Conservation (phyloP, 164 flowering plant genomes). For the Vitis labrusca region DNA sequence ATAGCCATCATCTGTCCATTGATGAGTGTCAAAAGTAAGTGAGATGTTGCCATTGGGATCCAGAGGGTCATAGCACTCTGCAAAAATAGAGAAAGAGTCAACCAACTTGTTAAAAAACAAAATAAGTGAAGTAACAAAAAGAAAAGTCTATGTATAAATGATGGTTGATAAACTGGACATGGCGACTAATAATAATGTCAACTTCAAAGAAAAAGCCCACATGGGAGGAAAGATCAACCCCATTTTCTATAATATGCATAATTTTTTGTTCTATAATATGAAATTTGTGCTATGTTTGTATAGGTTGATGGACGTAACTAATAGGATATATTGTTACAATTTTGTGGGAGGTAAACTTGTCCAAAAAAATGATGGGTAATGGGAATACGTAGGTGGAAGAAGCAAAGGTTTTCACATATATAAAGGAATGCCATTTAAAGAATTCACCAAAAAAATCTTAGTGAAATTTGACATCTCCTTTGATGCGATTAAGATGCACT, state of each 20-base stretch:
- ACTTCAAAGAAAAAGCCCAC: slow-evolving; percentile 3
- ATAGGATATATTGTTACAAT: too few relatives aligned
- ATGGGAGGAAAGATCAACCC: slow-evolving; percentile 3
- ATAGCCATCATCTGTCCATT: slow-evolving; percentile 44
- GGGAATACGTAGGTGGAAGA: too few relatives aligned
- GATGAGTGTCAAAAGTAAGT: slow-evolving; percentile 46
- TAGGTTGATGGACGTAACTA: too few relatives aligned
- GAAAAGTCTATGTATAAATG: background rate
- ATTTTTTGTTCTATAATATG: too few relatives aligned
- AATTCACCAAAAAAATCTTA: too few relatives aligned
- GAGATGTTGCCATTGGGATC: slow-evolving; percentile 70
- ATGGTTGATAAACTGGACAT: slow-evolving; percentile 35
- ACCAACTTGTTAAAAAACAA: background rate
- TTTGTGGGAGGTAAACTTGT: too few relatives aligned
- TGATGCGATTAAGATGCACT: too few relatives aligned
- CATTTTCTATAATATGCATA: slow-evolving; percentile 17
- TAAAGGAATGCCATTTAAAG: too few relatives aligned
- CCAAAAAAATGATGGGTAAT: too few relatives aligned
- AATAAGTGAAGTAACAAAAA: slow-evolving; percentile 5
- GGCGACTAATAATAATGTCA: slow-evolving; percentile 15
- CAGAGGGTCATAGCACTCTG: slow-evolving; percentile 67
- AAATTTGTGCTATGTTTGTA: too few relatives aligned
- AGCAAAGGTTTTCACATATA: too few relatives aligned
- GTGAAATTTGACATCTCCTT: too few relatives aligned
- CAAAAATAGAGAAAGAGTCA: slow-evolving; percentile 3